These are phyloP conservation scores for Russula sp. DNA, from an alignment of 768 basidiomycete species.

Conservation along the genomic window DNA sequence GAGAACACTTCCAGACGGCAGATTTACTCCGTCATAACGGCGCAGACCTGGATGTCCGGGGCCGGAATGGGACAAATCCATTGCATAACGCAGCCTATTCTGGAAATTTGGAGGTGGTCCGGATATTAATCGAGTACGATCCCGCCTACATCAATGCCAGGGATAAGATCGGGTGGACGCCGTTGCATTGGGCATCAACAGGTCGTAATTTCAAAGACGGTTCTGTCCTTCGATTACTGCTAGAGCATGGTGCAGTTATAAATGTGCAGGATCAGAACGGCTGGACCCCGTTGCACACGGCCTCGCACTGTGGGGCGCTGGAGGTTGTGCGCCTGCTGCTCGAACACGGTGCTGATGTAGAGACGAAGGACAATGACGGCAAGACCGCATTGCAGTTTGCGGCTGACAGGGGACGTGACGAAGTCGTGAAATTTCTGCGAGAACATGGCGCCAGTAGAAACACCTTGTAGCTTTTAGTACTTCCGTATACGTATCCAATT, in stretches of 20 bases:
- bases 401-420: too few species aligned
- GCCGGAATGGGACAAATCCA: rapidly evolving
- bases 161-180: background rate
- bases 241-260: background rate
- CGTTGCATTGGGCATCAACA: background rate
- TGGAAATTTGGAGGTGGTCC: background rate
- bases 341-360: background rate
- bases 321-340: background rate
- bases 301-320: background rate
- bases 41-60: too few species aligned
- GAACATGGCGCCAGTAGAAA: too few species aligned
- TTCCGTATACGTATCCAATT: too few species aligned
- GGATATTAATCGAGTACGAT: background rate
- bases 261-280: background rate
- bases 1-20: background rate
- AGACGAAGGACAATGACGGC: background rate
- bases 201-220: background rate
- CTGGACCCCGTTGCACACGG: background rate
- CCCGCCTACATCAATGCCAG: background rate
- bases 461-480: too few species aligned
- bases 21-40: background rate
- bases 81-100: background rate
- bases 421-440: too few species aligned
- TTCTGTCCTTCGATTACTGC: background rate
- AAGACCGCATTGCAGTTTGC: background rate